Conservation (phyloP, 352 stramenopile genomes). For the Globisporangium solare region DNA sequence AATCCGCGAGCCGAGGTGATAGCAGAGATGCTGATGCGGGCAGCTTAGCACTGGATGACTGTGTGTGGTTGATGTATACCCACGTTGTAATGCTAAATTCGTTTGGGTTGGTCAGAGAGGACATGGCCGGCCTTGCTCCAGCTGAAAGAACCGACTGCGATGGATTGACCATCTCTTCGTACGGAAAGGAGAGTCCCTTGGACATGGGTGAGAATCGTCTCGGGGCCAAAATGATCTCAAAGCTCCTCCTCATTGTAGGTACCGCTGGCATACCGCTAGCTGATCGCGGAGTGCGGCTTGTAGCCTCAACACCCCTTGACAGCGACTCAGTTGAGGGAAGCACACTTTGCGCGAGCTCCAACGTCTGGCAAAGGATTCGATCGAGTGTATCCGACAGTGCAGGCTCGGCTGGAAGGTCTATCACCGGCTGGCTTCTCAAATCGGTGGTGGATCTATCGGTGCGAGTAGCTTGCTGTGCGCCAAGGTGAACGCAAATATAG, state of each 20-base stretch:
- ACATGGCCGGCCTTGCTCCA: constrained; percentile 26
- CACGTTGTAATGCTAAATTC: constrained; percentile 89
- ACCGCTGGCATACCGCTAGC: background rate
- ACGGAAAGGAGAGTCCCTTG: constrained; percentile 54
- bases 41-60: background rate
- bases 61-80: constrained; percentile 46
- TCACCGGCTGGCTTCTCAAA: background rate
- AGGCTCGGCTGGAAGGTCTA: constrained; percentile 6
- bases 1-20: constrained; percentile 17
- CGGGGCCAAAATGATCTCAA: constrained; percentile 66
- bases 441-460: background rate
- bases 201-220: constrained; percentile 48
- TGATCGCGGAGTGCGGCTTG: background rate
- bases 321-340: background rate
- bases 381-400: constrained; percentile 5
- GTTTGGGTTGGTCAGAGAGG: constrained; percentile 50
- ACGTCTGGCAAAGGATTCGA: constrained; percentile 5
- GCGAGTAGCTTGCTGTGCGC: constrained; percentile 7
- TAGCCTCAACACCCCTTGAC: background rate
- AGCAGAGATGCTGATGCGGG: constrained; percentile 1
- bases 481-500: constrained; percentile 37
- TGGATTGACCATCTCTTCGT: constrained; percentile 43
- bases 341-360: background rate
- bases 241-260: constrained; percentile 36
- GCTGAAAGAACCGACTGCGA: constrained; percentile 1